Conservation (phyloP, 768 basidiomycete species). For the Mycena belliarum region DNA sequence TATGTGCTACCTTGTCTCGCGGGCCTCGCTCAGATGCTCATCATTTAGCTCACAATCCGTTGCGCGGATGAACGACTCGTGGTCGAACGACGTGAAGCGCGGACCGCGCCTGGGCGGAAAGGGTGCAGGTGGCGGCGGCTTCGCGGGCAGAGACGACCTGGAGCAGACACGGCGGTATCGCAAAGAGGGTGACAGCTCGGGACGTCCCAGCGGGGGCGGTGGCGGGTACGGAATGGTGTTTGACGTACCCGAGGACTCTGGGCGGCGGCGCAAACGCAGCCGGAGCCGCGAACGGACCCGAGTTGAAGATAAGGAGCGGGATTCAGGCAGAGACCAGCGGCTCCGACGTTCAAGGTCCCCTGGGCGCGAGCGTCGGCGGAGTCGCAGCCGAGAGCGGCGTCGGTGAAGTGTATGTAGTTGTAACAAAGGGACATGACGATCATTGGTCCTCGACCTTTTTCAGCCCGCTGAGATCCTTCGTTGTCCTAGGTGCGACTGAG, state of each 20-base stretch:
- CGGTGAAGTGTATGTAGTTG: background rate
- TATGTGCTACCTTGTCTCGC: constrained; percentile 40
- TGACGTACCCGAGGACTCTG: constrained; percentile 59
- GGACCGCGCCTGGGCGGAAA: constrained; percentile 38
- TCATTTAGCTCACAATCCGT: constrained; percentile 85
- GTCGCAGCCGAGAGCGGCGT: constrained; percentile 29
- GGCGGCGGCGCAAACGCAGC: constrained; percentile 50
- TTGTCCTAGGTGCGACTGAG: constrained; percentile 27
- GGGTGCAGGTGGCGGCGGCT: constrained; percentile 43
- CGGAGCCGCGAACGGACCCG: constrained; percentile 47
- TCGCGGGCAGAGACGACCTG: constrained; percentile 74
- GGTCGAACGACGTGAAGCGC: constrained; percentile 77
- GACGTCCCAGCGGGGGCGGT: constrained; percentile 13
- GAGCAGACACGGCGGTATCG: constrained; percentile 74
- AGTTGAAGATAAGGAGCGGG: constrained; percentile 21
- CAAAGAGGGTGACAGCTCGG: constrained; percentile 36
- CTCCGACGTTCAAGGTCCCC: constrained; percentile 38
- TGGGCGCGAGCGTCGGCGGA: constrained; percentile 23
- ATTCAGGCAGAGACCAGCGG: constrained; percentile 31
- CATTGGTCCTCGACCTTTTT: constrained; percentile 29
- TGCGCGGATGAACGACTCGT: constrained; percentile 75
- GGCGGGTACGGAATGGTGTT: constrained; percentile 80
- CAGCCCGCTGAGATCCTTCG: constrained; percentile 36
- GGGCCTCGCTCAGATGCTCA: constrained; percentile 21
- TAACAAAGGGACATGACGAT: background rate